Base-by-base conservation (phyloP, 1,284 basidiomycete species). In the Pseudozyma tsukubaensis region DNA sequence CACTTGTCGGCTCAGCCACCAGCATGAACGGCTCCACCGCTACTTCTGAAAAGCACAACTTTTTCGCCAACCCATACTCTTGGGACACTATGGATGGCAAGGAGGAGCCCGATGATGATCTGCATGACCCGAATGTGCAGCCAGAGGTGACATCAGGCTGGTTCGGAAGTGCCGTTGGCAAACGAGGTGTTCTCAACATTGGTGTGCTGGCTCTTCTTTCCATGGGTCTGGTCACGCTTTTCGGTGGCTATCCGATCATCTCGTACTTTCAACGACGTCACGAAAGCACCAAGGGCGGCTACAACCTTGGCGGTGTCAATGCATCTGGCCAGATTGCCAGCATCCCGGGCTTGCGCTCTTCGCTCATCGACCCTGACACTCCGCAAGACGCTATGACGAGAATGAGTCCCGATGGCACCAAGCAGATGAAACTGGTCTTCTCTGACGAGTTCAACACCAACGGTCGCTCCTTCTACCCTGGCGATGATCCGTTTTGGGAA, bases 201-300 rank as follows among this genome's bases (percentile, higher is more conserved):
- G 86, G 89, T 0, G 85, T 86, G 11, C 82, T 88, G 14, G 82
- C 86, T 44, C 59, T 87, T 36, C 82, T 88, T 29, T 78, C 83
- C 18, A 59, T 54, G 6, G 85, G 83, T 0, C 84, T 91, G 54
- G 82, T 91, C 10, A 85, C 84, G 54, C 88, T 94, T 8, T 95
- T 94, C 83, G 89, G 91, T 24, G 89, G 90, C 45, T 94, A 92
- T 78, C 93, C 93, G 2, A 89, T 94, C 78, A 81, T 93, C 76
- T 51, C 71, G 0, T 73, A 78, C 66, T 60, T 58, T 44, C 37
- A 60, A 2, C 52, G 63, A n/a, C 50, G 32, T 16, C 49, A 53
- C 18, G 63, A 65, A 13, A 54, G 48, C 49, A 74, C 59, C 14
- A 78, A 74, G 42, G 72, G 74, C 9, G 80, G 74, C 36, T 74